Conservation (phyloP, 2,329 filamentous ascomycete genomes). For the Botryotinia narcissicola region DNA sequence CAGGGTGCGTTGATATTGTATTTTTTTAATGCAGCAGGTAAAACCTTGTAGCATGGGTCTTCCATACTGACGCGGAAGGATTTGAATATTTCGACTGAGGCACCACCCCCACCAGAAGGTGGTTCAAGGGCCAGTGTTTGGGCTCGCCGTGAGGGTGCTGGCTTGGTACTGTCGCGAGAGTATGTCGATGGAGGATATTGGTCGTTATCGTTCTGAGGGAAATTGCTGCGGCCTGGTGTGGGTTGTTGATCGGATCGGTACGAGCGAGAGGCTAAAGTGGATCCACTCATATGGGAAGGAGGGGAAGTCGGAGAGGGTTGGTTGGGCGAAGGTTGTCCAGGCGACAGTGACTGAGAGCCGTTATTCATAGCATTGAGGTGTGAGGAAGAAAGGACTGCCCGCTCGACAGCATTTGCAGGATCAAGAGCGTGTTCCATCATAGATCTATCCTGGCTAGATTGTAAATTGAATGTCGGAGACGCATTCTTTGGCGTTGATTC, state of each 20-base stretch:
- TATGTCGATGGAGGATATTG: constrained; percentile 34
- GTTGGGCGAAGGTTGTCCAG: constrained; percentile 61
- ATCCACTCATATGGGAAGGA: constrained; percentile 41
- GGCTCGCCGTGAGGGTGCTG: constrained; percentile 50
- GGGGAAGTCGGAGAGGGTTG: constrained; percentile 69
- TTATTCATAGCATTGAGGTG: constrained; percentile 71
- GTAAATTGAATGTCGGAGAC: constrained; percentile 64
- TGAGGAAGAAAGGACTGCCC: constrained; percentile 64
- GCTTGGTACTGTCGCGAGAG: constrained; percentile 38
- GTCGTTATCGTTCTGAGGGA: constrained; percentile 49
- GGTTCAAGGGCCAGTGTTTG: constrained; percentile 63
- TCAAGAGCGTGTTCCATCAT: constrained; percentile 65
- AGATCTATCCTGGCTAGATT: constrained; percentile 55
- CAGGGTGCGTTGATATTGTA: constrained; percentile 98
- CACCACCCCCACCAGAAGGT: constrained; percentile 47
- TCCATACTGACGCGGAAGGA: constrained; percentile 98
- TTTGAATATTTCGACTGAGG: constrained; percentile 93
- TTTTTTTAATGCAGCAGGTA: constrained; percentile 92
- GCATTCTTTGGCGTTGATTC: constrained; percentile 71
- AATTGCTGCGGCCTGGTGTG: constrained; percentile 54
- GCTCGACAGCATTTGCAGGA: constrained; percentile 65
- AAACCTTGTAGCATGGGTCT: constrained; percentile 94
- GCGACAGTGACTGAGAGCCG: constrained; percentile 52
- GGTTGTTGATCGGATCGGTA: constrained; percentile 55
- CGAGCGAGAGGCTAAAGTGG: constrained; percentile 57